A percentile compares a stretch with the other conserved stretches of the same genome.
These are phyloP conservation scores for Candida easanensis DNA, from an alignment of 805 yeast species.

Conservation along the genomic window DNA sequence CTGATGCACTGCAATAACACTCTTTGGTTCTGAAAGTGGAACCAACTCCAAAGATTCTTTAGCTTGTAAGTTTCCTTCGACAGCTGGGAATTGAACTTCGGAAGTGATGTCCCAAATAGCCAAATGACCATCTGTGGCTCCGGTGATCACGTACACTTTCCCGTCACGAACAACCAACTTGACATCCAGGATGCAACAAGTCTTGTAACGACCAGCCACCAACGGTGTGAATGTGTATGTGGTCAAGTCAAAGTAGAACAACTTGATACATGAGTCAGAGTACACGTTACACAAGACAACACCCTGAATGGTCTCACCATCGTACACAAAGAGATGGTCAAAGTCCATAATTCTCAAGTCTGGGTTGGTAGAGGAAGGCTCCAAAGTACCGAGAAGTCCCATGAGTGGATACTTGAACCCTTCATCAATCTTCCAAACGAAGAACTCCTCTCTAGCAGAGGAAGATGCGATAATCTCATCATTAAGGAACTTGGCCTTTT, in stretches of 20 bases:
- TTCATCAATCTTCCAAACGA: conserved; percentile 65
- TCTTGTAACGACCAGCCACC: conserved; percentile 52
- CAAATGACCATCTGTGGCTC: conserved; percentile 84
- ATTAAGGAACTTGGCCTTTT: conserved; percentile 62
- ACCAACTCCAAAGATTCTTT: background rate
- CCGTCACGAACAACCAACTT: conserved; percentile 38
- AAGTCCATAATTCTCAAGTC: conserved; percentile 92
- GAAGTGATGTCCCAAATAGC: conserved; percentile 54
- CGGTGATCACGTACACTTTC: conserved; percentile 42
- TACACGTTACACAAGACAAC: conserved; percentile 67
- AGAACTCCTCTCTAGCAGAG: conserved; percentile 87
- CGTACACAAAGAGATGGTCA: conserved; percentile 42
- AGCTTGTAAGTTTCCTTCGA: conserved; percentile 9
- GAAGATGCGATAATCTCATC: conserved; percentile 48
- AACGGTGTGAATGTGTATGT: conserved; percentile 41
- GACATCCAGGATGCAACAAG: conserved; percentile 74
- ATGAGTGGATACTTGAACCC: conserved; percentile 42
- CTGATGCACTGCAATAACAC: conserved; percentile 66
- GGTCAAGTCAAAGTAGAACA: conserved; percentile 51
- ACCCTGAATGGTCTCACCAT: conserved; percentile 33
- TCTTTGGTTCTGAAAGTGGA: conserved; percentile 27
- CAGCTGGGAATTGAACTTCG: conserved; percentile 22
- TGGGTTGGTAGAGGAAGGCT: conserved; percentile 58
- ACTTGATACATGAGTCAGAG: conserved; percentile 75
- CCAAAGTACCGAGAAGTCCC: conserved; percentile 48